These are phyloP conservation scores for Rhodotorula taiwanensis DNA, from an alignment of 768 basidiomycete species.

Conservation along the genomic window DNA sequence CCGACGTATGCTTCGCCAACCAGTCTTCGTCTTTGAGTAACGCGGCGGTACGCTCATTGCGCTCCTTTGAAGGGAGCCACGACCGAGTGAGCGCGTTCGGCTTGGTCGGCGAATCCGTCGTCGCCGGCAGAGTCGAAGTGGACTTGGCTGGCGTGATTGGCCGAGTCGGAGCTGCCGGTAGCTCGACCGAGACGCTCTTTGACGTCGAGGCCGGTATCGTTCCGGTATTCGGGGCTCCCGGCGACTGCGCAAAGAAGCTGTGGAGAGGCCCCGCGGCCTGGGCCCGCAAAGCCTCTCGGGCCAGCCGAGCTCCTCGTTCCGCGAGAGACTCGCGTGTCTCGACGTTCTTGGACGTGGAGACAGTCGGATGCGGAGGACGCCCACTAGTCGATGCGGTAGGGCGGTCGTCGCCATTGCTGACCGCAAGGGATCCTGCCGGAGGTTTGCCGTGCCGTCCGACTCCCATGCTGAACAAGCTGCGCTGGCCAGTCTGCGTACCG, in stretches of 20 bases:
- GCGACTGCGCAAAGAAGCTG: slow-evolving; percentile 20
- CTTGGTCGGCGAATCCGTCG: slow-evolving; percentile 16
- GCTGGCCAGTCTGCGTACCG: slow-evolving; percentile 31
- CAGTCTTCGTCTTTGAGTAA: slow-evolving; percentile 78
- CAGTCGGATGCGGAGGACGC: not conserved
- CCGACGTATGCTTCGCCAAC: slow-evolving; percentile 79
- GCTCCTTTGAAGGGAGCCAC: slow-evolving; percentile 53
- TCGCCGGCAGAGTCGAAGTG: slow-evolving; percentile 14
- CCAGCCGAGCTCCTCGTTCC: slow-evolving; percentile 21
- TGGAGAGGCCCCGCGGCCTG: not conserved
- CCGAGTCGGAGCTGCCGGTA: too few relatives aligned
- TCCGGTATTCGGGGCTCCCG: not conserved
- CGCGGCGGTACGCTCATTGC: slow-evolving; percentile 54
- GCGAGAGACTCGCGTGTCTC: slow-evolving; percentile 27
- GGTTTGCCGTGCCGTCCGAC: not conserved
- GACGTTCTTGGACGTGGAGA: not conserved
- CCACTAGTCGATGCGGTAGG: not conserved
- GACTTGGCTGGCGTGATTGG: too few relatives aligned
- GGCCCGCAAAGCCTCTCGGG: slow-evolving; percentile 2
- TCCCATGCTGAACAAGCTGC: slow-evolving; percentile 27
- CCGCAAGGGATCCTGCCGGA: too few relatives aligned
- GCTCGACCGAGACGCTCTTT: too few relatives aligned
- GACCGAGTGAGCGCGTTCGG: slow-evolving; percentile 11
- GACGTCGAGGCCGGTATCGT: too few relatives aligned
- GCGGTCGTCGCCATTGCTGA: too few relatives aligned